Evolutionary conservation across 768 basidiomycete species (phyloP).

Genomic region (Leccinum barrowsii): DNA sequence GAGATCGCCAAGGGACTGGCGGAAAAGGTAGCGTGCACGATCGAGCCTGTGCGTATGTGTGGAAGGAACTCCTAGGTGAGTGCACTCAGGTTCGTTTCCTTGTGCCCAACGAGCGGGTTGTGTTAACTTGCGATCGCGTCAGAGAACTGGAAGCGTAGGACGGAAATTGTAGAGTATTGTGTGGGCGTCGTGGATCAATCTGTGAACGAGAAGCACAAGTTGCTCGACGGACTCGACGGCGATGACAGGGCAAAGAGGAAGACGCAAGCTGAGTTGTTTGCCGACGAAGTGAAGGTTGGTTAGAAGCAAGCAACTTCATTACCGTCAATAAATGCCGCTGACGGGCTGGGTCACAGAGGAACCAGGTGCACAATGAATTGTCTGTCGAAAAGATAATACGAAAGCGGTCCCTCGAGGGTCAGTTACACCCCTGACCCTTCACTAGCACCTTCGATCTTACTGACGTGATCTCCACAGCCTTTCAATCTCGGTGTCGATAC

Average conservation of each 20-base stretch:
- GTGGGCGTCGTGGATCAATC: conserved; percentile 65
- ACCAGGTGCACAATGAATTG: conserved; percentile 73
- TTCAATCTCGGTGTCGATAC: conserved; percentile 74
- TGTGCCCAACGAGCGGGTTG: conserved; percentile 14
- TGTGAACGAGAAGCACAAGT: conserved; percentile 50
- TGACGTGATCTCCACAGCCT: conserved; percentile 47
- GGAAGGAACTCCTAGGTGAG: conserved; percentile 78
- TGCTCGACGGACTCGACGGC: conserved; percentile 39
- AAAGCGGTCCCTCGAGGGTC: conserved; percentile 68
- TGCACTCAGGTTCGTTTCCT: conserved; percentile 17
- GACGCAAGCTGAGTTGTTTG: conserved; percentile 55
- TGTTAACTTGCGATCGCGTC: conserved; percentile 19
- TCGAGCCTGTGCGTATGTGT: conserved; percentile 70
- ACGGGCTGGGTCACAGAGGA: conserved; percentile 44
- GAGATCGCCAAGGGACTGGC: conserved; percentile 48
- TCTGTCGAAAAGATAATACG: conserved; percentile 70
- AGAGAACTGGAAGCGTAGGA: conserved; percentile 72
- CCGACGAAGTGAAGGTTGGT: conserved; percentile 72
- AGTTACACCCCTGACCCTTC: conserved; percentile 24
- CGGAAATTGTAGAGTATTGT: conserved; percentile 74
- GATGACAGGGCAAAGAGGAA: conserved; percentile 47
- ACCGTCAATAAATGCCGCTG: conserved; percentile 28
- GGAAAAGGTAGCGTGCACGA: conserved; percentile 59
- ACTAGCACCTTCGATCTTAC: conserved; percentile 7
- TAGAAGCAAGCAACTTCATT: conserved; percentile 28